phyloP scores from a whole-genome alignment of 2,329 filamentous ascomycete species.

The Aspergillus brunneoviolaceus region DNA sequence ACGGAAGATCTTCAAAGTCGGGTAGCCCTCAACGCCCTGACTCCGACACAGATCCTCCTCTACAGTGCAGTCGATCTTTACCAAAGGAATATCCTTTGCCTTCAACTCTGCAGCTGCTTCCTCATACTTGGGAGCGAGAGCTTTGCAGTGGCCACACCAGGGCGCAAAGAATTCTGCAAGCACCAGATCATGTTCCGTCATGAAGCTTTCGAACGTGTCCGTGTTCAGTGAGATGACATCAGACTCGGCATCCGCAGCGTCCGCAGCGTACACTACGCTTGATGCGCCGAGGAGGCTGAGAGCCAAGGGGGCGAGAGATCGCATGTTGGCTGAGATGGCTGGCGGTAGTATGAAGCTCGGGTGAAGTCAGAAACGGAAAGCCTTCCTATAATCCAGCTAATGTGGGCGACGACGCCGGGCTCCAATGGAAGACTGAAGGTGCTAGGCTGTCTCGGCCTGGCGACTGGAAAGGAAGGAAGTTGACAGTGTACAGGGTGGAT shows the following conservation, averaged over 20 bases:
- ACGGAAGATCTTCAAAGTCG: conserved; percentile 98
- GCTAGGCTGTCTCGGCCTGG: not conserved
- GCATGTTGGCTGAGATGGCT: conserved; percentile 29
- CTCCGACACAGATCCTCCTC: conserved; percentile 87
- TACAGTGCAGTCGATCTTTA: conserved; percentile 79
- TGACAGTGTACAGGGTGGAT: conserved; percentile 10
- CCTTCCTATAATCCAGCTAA: not conserved
- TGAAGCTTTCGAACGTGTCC: conserved; percentile 82
- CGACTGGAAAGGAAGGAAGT: conserved; percentile 7
- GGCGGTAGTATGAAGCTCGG: conserved; percentile 1
- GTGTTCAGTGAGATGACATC: conserved; percentile 84
- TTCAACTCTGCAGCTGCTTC: conserved; percentile 50
- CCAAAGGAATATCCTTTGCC: conserved; percentile 49
- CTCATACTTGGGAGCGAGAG: conserved; percentile 65
- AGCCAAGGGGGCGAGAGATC: conserved; percentile 40
- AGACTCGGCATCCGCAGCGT: conserved; percentile 49
- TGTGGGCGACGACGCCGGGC: not conserved
- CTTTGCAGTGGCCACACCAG: conserved; percentile 99
- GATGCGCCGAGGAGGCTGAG: conserved; percentile 42
- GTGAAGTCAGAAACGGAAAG: not conserved
- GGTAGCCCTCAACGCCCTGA: conserved; percentile 94
- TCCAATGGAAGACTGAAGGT: not conserved
- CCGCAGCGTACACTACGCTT: conserved; percentile 36
- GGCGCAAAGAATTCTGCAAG: conserved; percentile 97
- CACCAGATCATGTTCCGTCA: conserved; percentile 82